Base-by-base conservation (phyloP, 2,329 filamentous ascomycete species). In the Penicillium sp. region DNA sequence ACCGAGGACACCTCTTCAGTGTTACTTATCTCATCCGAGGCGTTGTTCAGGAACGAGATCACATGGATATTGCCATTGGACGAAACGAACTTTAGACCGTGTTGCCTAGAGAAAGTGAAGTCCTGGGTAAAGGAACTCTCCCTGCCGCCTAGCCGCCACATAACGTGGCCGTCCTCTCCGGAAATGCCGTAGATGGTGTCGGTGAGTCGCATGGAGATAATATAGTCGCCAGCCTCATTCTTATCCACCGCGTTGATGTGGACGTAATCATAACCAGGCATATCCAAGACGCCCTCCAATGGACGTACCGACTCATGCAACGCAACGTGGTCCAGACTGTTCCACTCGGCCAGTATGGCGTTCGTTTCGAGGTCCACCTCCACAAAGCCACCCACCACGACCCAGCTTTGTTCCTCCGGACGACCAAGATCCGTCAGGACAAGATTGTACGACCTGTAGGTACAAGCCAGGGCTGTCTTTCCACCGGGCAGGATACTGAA, bases 171-270 rank as follows among this genome's bases (percentile, higher is more conserved):
- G 31, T 67, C 58, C 6, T 57, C 33, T 1, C 65, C 63, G 2
- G 62, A 67, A 11, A 71, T 60, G 27, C 62, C 54, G 43, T 69
- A 70, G 28, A 71, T 54, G 3, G 59, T 58, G 48, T 60, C 59
- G 4, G 63, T 63, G 47, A 65, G 64, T 5, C 68, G 61, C 5
- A 62, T 53, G 2, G 68, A 70, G 7, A 70, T 47, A 7, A 70
- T 48, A 32, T 67, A 70, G 43, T 71, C 64, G 2, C 68, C 68
- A 1, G 57, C 54, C 11, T 43, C 41, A 36, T 65, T 64, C 49
- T 68, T 69, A 34, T 69, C 67, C 19, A 68, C 58, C 1, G 65
- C 56, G 48, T 71, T 71, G 32, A 66, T 55, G 36, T 72, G 69
- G 14, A 63, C 53, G 30, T 63, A 63, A 41, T 64, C 63, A 56